Base-by-base conservation (phyloP, 176 grass and related monocot species). In the Rhynchospora pubera region DNA sequence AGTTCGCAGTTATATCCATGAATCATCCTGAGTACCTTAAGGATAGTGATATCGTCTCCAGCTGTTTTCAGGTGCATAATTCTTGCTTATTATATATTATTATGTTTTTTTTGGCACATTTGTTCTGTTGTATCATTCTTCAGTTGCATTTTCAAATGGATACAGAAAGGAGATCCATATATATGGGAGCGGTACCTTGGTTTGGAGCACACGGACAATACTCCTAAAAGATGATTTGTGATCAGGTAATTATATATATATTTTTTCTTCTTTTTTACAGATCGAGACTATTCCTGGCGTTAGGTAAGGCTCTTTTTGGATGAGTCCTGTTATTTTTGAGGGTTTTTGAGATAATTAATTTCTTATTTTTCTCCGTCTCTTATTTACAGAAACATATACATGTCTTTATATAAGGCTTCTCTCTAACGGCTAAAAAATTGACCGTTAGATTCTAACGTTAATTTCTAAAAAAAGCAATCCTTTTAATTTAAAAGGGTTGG, bases 121-220 rank as follows among this genome's bases (percentile, higher is more conserved):
- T 86, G 19, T 66, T 86, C 13, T 89, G 6, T 84, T 84, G 43
- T 19, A 69, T 11, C 56, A 50, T 83, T 62, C 44, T 34, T 34
- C 46, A n/a, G 16, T 77, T 76, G 4, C 52, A 83, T 24, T 65
- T 26, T 26, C 80, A 34, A 39, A 78, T 58, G 71, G 69, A 19
- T 94, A 80, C 81, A 94, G 94, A 92, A 83, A 84, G 92, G 90
- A 83, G 90, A 97, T 74, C 88, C 92, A 24, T 97, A 97, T 91
- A 92, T 90, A 21, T 97, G 94, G 94, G 94, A 97, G 75, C 94
- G 94, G 45, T 97, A 97, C 86, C 94, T 97, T 89, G 94, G 94
- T 55, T 65, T 97, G 77, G 92, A 97, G 66, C 94, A 97, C 63
- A 86, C 87, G 32, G 94, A 97, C 73, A 92, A 85, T 79, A 70